Evolutionary conservation across 306 rosid genomes (phyloP).

Genomic region (Quercus variabilis): DNA sequence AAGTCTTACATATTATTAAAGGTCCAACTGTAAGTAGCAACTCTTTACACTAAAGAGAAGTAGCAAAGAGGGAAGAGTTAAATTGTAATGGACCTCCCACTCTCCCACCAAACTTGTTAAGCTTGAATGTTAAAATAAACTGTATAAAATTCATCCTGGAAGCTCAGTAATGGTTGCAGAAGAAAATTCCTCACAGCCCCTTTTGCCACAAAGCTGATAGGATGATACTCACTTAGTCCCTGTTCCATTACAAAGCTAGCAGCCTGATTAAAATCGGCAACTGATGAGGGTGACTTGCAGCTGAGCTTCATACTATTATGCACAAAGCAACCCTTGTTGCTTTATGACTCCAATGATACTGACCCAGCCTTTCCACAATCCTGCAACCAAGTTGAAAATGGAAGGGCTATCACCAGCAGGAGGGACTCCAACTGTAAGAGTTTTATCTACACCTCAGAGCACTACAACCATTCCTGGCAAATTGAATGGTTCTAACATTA

Average conservation of each 20-base stretch:
- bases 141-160: constrained; percentile 67
- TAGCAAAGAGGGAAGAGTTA: too few species aligned
- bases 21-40: too few species aligned
- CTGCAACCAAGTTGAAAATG: constrained; percentile 43
- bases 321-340: constrained; percentile 58
- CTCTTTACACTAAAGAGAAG: too few species aligned
- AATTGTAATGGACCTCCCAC: background rate
- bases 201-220: constrained; percentile 73
- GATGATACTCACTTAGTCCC: constrained; percentile 59
- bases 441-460: constrained; percentile 34
- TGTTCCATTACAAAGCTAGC: constrained; percentile 49
- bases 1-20: too few species aligned
- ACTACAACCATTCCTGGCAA: constrained; percentile 65
- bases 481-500: constrained; percentile 64
- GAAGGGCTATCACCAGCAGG: constrained; percentile 25
- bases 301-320: constrained; percentile 49
- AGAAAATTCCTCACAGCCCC: constrained; percentile 59
- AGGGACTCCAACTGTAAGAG: constrained; percentile 38
- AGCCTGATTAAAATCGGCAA: constrained; percentile 37
- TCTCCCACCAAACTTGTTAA: constrained; percentile 9
- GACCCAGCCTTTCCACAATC: constrained; percentile 54
- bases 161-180: constrained; percentile 63
- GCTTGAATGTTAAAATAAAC: constrained; percentile 61
- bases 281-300: constrained; percentile 32
- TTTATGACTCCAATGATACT: constrained; percentile 54